A percentile compares a stretch with the other conserved stretches of the same genome.
Evolutionary conservation across 495 filamentous ascomycete genomes (phyloP).

Genomic region (Aspergillus nanangensis): DNA sequence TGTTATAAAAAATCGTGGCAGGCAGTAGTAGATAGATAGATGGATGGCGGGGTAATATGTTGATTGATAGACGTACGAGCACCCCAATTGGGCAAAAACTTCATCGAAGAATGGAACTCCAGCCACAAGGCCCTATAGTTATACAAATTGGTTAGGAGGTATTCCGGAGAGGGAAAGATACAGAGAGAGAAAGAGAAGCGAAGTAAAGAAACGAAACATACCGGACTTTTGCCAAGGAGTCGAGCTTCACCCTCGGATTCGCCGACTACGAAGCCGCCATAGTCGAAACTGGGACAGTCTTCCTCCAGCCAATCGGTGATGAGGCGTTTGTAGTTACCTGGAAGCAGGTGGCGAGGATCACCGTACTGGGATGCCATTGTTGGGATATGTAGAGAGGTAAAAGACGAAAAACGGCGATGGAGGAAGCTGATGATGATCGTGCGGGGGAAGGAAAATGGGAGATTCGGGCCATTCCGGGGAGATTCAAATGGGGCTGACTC

Average conservation of each 20-base stretch:
- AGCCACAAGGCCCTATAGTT: conserved; percentile 67
- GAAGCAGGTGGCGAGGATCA: conserved; percentile 75
- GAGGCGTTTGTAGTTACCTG: conserved; percentile 73
- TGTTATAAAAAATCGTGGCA: too few relatives aligned
- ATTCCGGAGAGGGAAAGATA: too few relatives aligned
- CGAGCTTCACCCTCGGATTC: conserved; percentile 71
- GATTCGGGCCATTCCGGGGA: conserved; percentile 1
- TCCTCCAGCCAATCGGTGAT: conserved; percentile 86
- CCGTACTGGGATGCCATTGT: conserved; percentile 64
- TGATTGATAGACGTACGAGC: conserved; percentile 48
- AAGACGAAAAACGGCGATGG: not conserved
- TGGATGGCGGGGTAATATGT: not conserved
- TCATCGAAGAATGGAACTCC: conserved; percentile 95
- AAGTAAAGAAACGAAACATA: conserved; percentile 17
- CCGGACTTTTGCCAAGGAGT: conserved; percentile 79
- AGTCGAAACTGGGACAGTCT: conserved; percentile 94
- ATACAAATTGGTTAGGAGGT: conserved; percentile 1
- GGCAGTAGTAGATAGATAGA: too few relatives aligned
- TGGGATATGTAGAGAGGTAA: not conserved
- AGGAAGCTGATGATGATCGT: not conserved
- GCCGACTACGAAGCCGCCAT: conserved; percentile 95
- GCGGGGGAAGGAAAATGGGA: conserved; percentile 4
- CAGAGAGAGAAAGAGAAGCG: not conserved
- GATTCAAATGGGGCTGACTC: conserved; percentile 9
- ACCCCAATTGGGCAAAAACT: conserved; percentile 84